Evolutionary conservation across 208 protist species (phyloP), one percentile per base, ranked within the genome.

Genomic region (Trypanosoma conorhini): DNA sequence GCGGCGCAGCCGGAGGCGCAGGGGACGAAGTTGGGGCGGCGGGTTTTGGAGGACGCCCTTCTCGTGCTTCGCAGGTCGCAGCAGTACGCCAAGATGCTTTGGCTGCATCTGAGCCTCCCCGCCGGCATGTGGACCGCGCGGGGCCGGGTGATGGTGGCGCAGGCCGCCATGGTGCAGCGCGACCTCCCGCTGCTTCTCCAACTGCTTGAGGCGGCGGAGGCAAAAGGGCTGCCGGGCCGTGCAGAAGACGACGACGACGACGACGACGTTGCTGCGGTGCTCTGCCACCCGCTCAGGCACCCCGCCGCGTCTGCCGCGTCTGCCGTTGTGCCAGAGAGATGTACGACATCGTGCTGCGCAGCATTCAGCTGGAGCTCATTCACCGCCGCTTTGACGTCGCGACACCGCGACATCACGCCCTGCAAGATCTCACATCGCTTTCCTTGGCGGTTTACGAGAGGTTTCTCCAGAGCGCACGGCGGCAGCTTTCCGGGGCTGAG

Each of bases 321-420:
- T 35, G 5, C 26, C 22, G 2, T 15, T 15, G 4, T 64, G 21
- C 77, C 73, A 5, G 64, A 10, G 87, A 92, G n/a, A 76, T 83
- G 63, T 92, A 80, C 58, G 83, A 93, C 54, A 74, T 79, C 0
- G 70, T 75, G 8, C 56, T 93, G 57, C 79, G 76, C 22, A 69
- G 82, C 13, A 79, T 88, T 59, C 86, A 91, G 51, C 42, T 78
- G 17, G 67, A 70, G 54, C 71, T 85, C 51, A 56, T 64, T 33
- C 21, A 30, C 51, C 59, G 50, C 0, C 61, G 42, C 19, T 57
- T 68, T 61, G 12, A 35, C 54, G 5, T 12, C 22, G 8, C 5
- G 9, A 8, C 9, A 22, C n/a, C 62, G n/a, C 24, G 44, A 5
- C 46, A 51, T 26, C 19, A 31, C 28, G 30, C 2, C 2, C 26